Conservation (phyloP, 768 basidiomycete species). For the Psilocybe cubensis region DNA sequence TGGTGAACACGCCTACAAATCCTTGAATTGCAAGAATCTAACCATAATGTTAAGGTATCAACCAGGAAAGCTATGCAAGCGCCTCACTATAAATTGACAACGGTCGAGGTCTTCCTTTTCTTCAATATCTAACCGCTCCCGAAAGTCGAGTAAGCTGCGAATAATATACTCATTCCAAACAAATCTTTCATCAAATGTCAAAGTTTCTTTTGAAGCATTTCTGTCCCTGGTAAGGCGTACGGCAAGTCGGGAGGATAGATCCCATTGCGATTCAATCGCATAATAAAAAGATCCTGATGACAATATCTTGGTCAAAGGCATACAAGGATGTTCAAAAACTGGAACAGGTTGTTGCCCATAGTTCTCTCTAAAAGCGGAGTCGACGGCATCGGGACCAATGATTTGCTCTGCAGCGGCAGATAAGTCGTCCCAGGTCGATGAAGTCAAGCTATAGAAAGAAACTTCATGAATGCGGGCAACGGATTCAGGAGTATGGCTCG, state of each 20-base stretch:
- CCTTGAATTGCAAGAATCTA: constrained; percentile 94
- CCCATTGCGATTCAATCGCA: constrained; percentile 82
- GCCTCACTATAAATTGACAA: constrained; percentile 83
- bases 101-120: constrained; percentile 79
- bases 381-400: constrained; percentile 58
- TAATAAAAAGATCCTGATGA: constrained; percentile 95
- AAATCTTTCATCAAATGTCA: constrained; percentile 81
- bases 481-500: constrained; percentile 59
- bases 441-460: constrained; percentile 85
- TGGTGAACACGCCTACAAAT: constrained; percentile 81
- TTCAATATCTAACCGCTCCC: constrained; percentile 70
- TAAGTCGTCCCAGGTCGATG: constrained; percentile 83
- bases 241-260: constrained; percentile 83
- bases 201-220: constrained; percentile 47
- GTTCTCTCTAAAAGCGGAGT: constrained; percentile 50
- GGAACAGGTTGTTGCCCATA: constrained; percentile 49
- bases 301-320: constrained; percentile 87
- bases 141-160: constrained; percentile 84
- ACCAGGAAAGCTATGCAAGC: constrained; percentile 20
- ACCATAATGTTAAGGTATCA: constrained; percentile 7
- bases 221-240: constrained; percentile 63
- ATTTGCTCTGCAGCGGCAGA: constrained; percentile 53
- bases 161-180: constrained; percentile 96
- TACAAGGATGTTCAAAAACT: constrained; percentile 90
- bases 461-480: constrained; percentile 89